Conservation (phyloP, 2,329 filamentous ascomycete genomes). For the Fusarium chaquense region DNA sequence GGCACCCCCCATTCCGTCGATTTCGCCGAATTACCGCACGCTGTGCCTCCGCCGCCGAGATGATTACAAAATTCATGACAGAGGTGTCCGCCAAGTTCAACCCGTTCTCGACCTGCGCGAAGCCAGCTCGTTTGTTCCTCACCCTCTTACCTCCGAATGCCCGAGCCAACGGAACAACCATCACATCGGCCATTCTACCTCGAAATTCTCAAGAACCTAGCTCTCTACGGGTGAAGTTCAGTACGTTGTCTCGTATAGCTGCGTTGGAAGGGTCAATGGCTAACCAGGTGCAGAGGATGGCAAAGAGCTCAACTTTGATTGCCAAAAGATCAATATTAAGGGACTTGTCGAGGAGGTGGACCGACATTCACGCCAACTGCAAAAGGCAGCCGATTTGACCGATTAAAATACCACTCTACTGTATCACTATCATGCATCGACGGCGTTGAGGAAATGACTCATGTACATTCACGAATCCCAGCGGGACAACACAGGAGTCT, state of each 20-base stretch:
- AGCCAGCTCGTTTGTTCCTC: conserved; percentile 89
- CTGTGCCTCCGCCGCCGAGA: conserved; percentile 55
- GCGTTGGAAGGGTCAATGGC: conserved; percentile 39
- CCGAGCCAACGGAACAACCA: conserved; percentile 77
- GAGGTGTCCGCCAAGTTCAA: conserved; percentile 90
- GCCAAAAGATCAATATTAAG: conserved; percentile 84
- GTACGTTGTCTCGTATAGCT: conserved; percentile 61
- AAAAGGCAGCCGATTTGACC: conserved; percentile 83
- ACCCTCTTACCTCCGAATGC: conserved; percentile 85
- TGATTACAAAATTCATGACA: conserved; percentile 90
- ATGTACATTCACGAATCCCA: conserved; percentile 35
- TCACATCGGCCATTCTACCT: conserved; percentile 81
- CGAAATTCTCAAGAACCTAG: conserved; percentile 76
- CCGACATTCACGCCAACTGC: conserved; percentile 84
- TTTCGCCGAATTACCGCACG: conserved; percentile 5
- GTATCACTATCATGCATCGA: conserved; percentile 49
- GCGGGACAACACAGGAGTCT: conserved; percentile 38
- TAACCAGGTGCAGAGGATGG: conserved; percentile 77
- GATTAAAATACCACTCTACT: conserved; percentile 54
- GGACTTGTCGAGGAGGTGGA: conserved; percentile 90
- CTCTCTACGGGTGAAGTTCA: conserved; percentile 84
- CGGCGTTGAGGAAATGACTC: conserved; percentile 49
- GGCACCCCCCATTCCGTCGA: conserved; percentile 3
- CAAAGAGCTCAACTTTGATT: conserved; percentile 86
- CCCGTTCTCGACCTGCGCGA: conserved; percentile 83